Base-by-base conservation (phyloP, 345 rosid species). In the Rhizophora apiculata region DNA sequence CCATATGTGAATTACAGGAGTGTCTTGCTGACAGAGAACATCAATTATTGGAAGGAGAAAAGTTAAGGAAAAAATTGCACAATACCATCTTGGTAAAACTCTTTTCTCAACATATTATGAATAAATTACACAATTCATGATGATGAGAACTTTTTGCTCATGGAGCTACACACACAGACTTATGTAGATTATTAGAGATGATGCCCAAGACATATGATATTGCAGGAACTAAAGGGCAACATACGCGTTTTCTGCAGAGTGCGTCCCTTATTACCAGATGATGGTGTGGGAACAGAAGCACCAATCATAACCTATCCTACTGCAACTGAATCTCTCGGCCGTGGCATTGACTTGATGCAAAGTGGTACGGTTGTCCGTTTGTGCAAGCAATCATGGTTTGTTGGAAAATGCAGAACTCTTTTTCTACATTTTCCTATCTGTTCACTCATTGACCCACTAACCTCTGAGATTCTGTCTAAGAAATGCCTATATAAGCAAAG, bases 231-330 rank as follows among this genome's bases (percentile, higher is more conserved):
- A 8, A 94, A 94, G 85, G 98, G 98, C n/a, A 94, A 94, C 60
- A 95, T 95, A 56, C 87, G 99, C 7, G 99, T 95, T 0, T 95
- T 95, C 69, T 95, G 97, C 64, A 85, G 99, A 66, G 97, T 95
- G 43, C 96, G 99, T 5, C 99, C 97, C 54, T 51, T 83, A 65
- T 77, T 88, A 71, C 91, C 92, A 2, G 96, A 92, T 70, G 97
- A 95, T 69, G 85, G 89, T 65, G 83, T 56, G 51, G 86, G 83
- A 31, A 55, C 77, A 21, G 97, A 90, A 57, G 76, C 79, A 5
- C 64, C 81, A 6, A 87, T 87, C 1, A 76, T 95, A 22, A 74
- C 89, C 19, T 95, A 86, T 76, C 99, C 96, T 32, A 76, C 92
- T 9, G 76, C 97, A 5, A 51, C 77, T 2, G 99, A 95, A 75